Conservation (phyloP, 2,329 filamentous ascomycete genomes). For the Fusarium buharicum region DNA sequence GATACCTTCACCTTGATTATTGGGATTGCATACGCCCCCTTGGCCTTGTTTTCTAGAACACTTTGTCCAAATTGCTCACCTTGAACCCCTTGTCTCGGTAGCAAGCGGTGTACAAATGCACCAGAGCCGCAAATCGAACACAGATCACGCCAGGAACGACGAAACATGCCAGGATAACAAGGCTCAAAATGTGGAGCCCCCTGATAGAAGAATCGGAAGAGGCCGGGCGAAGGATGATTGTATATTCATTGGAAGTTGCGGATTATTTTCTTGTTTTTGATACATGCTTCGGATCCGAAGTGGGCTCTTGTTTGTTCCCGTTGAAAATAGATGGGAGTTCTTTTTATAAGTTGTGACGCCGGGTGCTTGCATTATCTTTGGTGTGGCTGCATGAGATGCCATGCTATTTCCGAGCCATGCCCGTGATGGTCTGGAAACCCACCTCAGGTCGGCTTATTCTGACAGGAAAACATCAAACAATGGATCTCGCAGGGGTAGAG, state of each 20-base stretch:
- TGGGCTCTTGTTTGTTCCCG: conserved; percentile 21
- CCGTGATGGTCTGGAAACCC: conserved; percentile 25
- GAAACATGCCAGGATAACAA: conserved; percentile 26
- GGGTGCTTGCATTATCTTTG: conserved; percentile 4
- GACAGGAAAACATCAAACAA: conserved; percentile 31
- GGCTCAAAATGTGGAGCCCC: conserved; percentile 21
- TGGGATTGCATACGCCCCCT: conserved; percentile 12
- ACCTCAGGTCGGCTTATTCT: conserved; percentile 22
- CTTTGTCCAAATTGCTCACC: conserved; percentile 20
- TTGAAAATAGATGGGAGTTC: conserved; percentile 20
- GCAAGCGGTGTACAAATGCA: conserved; percentile 25
- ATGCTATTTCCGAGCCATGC: conserved; percentile 39
- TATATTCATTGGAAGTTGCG: conserved; percentile 3
- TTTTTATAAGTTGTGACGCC: conserved; percentile 5
- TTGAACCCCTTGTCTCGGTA: conserved; percentile 23
- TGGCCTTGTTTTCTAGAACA: conserved; percentile 21
- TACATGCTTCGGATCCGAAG: conserved; percentile 33
- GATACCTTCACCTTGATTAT: conserved; percentile 4
- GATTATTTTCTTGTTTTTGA: conserved; percentile 33
- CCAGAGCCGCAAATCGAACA: conserved; percentile 30
- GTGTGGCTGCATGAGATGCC: conserved; percentile 31
- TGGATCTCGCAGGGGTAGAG: conserved; percentile 15
- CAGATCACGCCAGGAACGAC: conserved; percentile 33
- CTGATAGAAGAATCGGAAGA: conserved; percentile 34
- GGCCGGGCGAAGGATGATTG: conserved; percentile 24